Base-by-base conservation (phyloP, 169 alveolate genomes). In the Besnoitia besnoiti region DNA sequence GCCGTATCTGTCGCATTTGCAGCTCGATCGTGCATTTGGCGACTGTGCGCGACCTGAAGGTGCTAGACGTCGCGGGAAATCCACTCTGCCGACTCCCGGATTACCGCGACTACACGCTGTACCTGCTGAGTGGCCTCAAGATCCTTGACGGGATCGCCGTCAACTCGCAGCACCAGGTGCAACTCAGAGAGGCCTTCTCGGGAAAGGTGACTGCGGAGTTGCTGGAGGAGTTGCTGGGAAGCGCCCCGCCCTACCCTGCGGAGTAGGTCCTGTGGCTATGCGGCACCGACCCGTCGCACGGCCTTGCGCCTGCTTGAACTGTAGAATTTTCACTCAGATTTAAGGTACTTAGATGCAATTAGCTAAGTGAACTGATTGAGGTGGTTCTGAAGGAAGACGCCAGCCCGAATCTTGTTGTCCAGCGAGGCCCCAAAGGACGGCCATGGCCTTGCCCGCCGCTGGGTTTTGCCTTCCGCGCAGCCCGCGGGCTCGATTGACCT, bases 141-240 rank as follows among this genome's bases (percentile, higher is more conserved):
- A 39, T 91, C 61, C 75, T 91, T 46, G 94, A 91, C 40, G 94
- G 94, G 51, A 79, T 67, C 46, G 91, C 80, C 33, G 87, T 89
- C 8, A 44, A 77, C 55, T 73, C 51, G 37, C 79, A 91, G 33
- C 88, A 82, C 27, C 77, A 59, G 40, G 91, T 39, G 24, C 91
- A 91, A 30, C 27, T 91, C 16, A 42, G 61, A 40, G 91, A 84
- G 10, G 91, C 59, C 5, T 91, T 91, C 62, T 79, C 91, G 1
- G 94, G 94, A 44, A 91, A 89, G 91, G 67, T 91, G 42, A 91
- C 94, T 3, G 35, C 75, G n/a, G 94, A 91, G 87, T 73, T 91
- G 80, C 88, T 91, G 79, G 94, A 91, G 67, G 89, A 84, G 61
- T 73, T 91, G 2, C 50, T 91, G 24, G 94, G 94, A 40, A 84